These are phyloP conservation scores for Plasmodium reichenowi DNA, from an alignment of 169 alveolate genomes.

Conservation along the genomic window DNA sequence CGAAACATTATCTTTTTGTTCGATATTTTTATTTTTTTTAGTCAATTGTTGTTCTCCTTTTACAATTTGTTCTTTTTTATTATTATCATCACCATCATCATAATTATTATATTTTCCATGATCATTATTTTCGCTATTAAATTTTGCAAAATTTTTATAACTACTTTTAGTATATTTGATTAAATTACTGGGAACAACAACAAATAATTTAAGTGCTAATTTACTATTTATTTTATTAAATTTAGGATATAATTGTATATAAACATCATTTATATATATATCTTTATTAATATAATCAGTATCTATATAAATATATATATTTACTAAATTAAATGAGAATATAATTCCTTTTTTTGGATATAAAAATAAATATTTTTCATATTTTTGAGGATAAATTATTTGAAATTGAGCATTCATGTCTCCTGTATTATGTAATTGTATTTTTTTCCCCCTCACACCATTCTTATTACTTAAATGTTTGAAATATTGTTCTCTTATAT, in stretches of 20 bases:
- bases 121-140: neutral
- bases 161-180: constrained; percentile 9
- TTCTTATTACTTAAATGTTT: constrained; percentile 18
- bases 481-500: constrained; percentile 43
- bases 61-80: neutral
- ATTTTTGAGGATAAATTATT: constrained; percentile 34
- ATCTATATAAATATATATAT: constrained; percentile 55
- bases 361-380: constrained; percentile 35
- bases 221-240: constrained; percentile 61
- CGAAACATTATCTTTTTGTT: neutral
- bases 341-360: constrained; percentile 76
- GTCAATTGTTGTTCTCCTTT: neutral
- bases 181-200: constrained; percentile 17
- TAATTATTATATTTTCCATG: neutral
- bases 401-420: constrained; percentile 74
- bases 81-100: neutral
- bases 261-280: constrained; percentile 48
- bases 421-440: constrained; percentile 65
- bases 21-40: neutral
- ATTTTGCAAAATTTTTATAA: constrained; percentile 5
- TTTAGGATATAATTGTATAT: constrained; percentile 57
- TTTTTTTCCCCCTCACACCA: constrained; percentile 34
- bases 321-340: constrained; percentile 47
- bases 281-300: constrained; percentile 35
- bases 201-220: constrained; percentile 38